Base-by-base conservation (phyloP, 75 land plant genomes). In the Adiantum capillusveneris region DNA sequence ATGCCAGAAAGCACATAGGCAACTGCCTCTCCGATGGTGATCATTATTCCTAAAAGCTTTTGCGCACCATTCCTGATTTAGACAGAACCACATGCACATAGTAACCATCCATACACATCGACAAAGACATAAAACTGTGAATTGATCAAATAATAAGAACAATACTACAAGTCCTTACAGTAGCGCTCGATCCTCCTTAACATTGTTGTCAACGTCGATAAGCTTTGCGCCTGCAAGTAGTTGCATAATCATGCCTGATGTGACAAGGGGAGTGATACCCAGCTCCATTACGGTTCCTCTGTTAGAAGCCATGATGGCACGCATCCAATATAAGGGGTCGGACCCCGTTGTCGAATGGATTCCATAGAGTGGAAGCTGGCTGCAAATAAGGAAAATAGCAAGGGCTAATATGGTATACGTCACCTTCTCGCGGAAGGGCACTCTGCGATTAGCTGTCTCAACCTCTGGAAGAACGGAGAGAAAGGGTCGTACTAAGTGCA, bases 1-100 rank as follows among this genome's bases (percentile, higher is more conserved):
- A 87, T 87, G 54, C 91, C 88, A 19, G 91, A 87, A 7, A 87
- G 66, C 44, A 87, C 91, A 65, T 87, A 87, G 25, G 91, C 91
- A 57, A 87, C 88, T 11, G 91, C 91, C 65, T 87, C 88, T 25
- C 91, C 88, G 51, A 87, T 77, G 19, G 91, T 86, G 62, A 87
- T 87, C 64, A 87, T 31, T 31, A 87, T 80, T 18, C 91, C 91
- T 28, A 87, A 57, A 46, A 87, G 72, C 66, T 87, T 87, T 29
- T 87, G 88, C 26, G 91, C 91, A 55, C 88, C 91, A 65, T 87
- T 87, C 58, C 81, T 79, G 30, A 34, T 9, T 34, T 34, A 34
- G 9, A 34, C 3, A 9, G 9, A 34, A 34, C 37, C 37, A 34
- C 37, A 34, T 34, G 37, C 7, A 34, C 9, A 3, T 34, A 3